Evolutionary conservation across 495 filamentous ascomycete species (phyloP).

Genomic region (Tuber aestivum): DNA sequence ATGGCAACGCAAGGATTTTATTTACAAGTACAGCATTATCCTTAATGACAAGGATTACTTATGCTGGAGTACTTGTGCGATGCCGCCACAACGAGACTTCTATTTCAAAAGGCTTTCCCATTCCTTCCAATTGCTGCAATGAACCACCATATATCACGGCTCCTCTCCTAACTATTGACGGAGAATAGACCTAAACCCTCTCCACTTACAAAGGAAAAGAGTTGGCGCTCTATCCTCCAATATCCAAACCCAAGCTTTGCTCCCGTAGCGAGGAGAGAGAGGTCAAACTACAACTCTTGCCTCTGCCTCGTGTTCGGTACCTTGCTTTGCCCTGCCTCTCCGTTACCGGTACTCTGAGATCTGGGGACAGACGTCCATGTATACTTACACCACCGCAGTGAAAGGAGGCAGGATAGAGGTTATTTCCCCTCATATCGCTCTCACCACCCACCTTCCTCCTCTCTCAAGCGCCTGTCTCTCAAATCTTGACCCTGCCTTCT

Average conservation of each 20-base stretch:
- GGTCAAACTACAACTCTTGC: background rate
- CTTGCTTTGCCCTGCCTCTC: background rate
- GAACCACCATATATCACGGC: no score
- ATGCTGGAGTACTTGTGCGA: background rate
- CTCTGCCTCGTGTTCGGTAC: background rate
- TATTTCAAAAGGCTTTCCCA: background rate
- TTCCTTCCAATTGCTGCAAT: background rate
- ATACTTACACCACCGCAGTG: background rate
- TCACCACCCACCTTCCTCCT: background rate
- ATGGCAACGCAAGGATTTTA: slow-evolving; percentile 30
- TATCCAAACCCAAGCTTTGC: background rate
- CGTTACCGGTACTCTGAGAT: background rate
- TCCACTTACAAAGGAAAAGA: background rate
- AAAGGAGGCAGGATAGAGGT: background rate
- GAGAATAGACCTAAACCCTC: background rate
- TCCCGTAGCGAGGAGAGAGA: background rate
- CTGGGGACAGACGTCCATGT: background rate
- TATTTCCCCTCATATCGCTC: background rate
- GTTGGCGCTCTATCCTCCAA: background rate
- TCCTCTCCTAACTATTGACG: background rate
- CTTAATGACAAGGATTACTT: background rate
- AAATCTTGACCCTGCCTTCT: slow-evolving; percentile 1
- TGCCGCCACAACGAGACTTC: no score
- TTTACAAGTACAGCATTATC: background rate
- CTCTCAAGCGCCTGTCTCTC: slow-evolving; percentile 11